A percentile compares a stretch with the other conserved stretches of the same genome.
Evolutionary conservation across 441 rosid genomes (phyloP).

Genomic region (Adansonia rubrostipa): DNA sequence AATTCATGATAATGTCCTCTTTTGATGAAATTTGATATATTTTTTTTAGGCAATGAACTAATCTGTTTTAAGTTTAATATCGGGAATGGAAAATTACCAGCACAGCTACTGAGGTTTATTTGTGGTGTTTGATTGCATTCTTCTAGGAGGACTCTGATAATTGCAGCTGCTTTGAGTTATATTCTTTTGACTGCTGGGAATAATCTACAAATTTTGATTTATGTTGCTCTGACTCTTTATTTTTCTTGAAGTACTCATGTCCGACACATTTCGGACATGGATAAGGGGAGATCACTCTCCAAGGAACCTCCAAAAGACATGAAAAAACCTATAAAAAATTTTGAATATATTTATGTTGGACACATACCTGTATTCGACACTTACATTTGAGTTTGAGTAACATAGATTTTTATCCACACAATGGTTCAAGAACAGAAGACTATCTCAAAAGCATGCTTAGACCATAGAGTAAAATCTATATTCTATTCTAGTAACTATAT

Average conservation of each 20-base stretch:
- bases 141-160: constrained; percentile 5
- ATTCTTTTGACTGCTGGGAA: not conserved
- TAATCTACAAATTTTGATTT: not conserved
- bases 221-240: too few relatives aligned
- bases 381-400: too few relatives aligned
- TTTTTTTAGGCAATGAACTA: constrained; percentile 5
- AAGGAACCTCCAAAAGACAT: too few relatives aligned
- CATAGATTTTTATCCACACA: not conserved
- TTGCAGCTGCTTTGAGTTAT: not conserved
- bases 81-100: not conserved
- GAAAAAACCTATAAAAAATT: not conserved
- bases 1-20: not conserved
- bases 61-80: not conserved
- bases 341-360: too few relatives aligned
- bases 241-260: too few relatives aligned
- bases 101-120: not conserved
- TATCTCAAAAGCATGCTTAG: not conserved
- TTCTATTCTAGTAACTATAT: not conserved
- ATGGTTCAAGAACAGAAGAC: not conserved
- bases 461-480: not conserved
- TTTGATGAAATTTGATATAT: not conserved
- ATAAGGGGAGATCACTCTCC: too few relatives aligned
- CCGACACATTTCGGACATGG: too few relatives aligned
- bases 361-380: too few relatives aligned
- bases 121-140: not conserved